Evolutionary conservation across 768 basidiomycete genomes (phyloP), one percentile per base, ranked within the genome.

Genomic region (Candolleomyces efflorescens): DNA sequence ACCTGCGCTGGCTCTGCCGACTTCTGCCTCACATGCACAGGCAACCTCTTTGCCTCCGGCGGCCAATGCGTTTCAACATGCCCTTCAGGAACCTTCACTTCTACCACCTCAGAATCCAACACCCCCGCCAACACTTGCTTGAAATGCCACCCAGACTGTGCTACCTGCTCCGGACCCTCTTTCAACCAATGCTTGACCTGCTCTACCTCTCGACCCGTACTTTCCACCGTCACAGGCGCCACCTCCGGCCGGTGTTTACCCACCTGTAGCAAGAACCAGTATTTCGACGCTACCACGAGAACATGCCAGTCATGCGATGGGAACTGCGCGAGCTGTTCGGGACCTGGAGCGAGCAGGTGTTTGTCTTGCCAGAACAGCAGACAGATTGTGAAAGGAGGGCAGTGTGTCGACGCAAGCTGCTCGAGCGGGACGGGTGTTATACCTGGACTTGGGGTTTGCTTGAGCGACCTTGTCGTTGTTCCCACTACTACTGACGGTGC

Each of bases 111-210:
- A 6, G 77, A 82, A 9, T 80, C 83, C 7, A 53, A 85, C 5
- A 78, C 82, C 48, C 81, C 88, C 6, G 77, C 82, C 7, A 80
- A 82, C 7, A 71, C 82, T 15, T 94, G 92, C 71, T 68, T 85
- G 50, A 61, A 82, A 7, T 95, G 92, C 70, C 90, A 94, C 63
- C 83, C 90, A 0, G 92, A 94, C 69, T 95, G 92, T 62, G 78
- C 81, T 12, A 83, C 86, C 11, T 95, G 92, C 69, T 81, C 83
- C 12, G 89, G 90, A 7, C 71, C 78, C 47, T 76, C 81, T 0
- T 90, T 90, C 73, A 87, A 81, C 64, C 86, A 93, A 68, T 95
- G 92, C 73, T 75, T 82, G 1, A 80, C 84, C 47, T 94, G 91
- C 65, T 79, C 84, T 18, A 65, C 85, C 22, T 72, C 76, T 17